Base-by-base conservation (phyloP, 2,329 filamentous ascomycete genomes). In the Polytolypa hystricis region DNA sequence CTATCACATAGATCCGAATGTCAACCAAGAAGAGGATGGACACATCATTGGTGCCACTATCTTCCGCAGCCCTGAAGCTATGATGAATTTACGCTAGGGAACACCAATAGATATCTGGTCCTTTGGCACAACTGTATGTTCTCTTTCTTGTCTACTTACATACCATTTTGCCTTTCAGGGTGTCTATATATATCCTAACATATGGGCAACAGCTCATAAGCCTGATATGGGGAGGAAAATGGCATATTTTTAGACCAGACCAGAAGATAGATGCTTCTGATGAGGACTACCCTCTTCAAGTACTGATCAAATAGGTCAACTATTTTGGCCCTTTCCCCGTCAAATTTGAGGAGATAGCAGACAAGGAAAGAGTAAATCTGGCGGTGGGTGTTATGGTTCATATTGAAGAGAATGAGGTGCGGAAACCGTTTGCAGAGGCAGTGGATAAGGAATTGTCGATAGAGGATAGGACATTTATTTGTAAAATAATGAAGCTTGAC, bases 401-500 rank as follows among this genome's bases (percentile, higher is more conserved):
- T 33, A 40, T 44, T 30, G 40, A 46, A 34, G 38, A 39, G 38
- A 23, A 50, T 29, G 44, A 44, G 38, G 41, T 48, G 38, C 41
- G 47, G 42, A 57, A 46, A 35, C 49, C 50, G 2, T 55, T 58
- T 33, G 37, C 18, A 1, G 29, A 31, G 10, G 44, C 46, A 11
- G 46, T 39, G 33, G 47, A 48, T 10, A 27, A 33, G 30, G 57
- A 61, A 38, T 47, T 62, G 14, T 47, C 42, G 3, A 38, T 47
- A 17, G 43, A 51, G 27, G 55, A 61, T 36, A 56, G 53, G 33
- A 37, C 33, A 10, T 65, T 65, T 43, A 40, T 66, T n/a, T 32
- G 47, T 2, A 65, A 54, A 44, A 60, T 66, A 12, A 65, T 67
- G 61, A 64, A 27, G 15, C 9, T 28, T 9, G 33, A 35, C 28